A percentile compares a stretch with the other conserved stretches of the same genome.
These are phyloP conservation scores for Citrus mangshanensis DNA, from an alignment of 345 rosid species.

Conservation along the genomic window DNA sequence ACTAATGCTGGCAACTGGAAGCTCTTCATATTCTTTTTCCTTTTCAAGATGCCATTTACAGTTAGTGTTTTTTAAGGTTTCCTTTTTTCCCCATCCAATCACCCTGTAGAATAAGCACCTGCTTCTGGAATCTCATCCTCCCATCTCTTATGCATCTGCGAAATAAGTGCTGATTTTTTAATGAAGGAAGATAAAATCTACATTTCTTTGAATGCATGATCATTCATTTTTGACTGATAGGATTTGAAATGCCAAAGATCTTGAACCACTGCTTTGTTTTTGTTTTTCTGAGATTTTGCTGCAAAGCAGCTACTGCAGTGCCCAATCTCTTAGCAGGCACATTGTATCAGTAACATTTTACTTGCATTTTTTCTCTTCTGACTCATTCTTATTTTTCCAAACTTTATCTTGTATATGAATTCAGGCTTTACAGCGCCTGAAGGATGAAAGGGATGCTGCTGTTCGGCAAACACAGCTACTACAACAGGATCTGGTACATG, in stretches of 20 bases:
- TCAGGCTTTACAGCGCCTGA: constrained; percentile 65
- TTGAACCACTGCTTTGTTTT: not conserved
- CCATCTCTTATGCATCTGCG: not conserved
- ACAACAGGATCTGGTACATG: constrained; percentile 80
- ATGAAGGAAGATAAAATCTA: not conserved
- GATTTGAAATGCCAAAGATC: not conserved
- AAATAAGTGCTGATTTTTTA: not conserved
- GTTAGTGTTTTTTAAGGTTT: not conserved
- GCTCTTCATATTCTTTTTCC: not conserved
- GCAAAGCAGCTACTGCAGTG: not conserved
- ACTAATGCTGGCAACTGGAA: constrained; percentile 1
- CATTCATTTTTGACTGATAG: not conserved
- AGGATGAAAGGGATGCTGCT: constrained; percentile 82
- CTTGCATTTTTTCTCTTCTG: not conserved
- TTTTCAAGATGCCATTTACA: not conserved
- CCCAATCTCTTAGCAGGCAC: not conserved
- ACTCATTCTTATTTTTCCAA: not conserved
- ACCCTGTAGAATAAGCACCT: not conserved
- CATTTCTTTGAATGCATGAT: not conserved
- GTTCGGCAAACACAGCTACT: constrained; percentile 66
- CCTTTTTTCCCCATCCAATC: not conserved
- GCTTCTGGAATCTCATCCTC: not conserved
- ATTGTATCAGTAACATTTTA: not conserved
- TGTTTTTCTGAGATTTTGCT: not conserved
- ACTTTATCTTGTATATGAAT: constrained; percentile 17